phyloP scores from a whole-genome alignment of 495 filamentous ascomycete species.

The Penicillium atrosanguineum region DNA sequence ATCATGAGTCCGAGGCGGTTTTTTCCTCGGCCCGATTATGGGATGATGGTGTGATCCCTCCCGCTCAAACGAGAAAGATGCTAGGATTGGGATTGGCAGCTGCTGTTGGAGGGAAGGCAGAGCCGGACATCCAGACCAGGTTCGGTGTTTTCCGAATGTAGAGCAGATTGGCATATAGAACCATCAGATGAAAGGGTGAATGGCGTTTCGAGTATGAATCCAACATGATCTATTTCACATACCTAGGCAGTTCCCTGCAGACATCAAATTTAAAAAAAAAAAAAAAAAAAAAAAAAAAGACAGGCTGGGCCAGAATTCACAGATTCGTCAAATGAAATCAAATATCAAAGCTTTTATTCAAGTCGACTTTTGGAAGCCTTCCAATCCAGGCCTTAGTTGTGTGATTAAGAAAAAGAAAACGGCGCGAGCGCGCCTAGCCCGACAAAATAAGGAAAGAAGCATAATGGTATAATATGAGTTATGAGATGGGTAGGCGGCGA shows the following conservation, averaged over 20 bases:
- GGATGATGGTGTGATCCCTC: constrained; percentile 95
- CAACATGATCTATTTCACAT: background rate
- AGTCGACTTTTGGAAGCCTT: constrained; percentile 1
- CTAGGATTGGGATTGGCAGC: constrained; percentile 79
- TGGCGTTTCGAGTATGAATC: background rate
- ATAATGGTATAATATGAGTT: constrained; percentile 18
- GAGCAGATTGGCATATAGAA: background rate
- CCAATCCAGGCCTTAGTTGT: constrained; percentile 5
- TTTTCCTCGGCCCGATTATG: constrained; percentile 88
- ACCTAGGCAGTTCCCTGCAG: no score
- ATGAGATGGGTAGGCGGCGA: constrained; percentile 9
- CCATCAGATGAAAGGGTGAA: background rate
- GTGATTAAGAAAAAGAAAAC: constrained; percentile 7
- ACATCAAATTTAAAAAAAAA: no score
- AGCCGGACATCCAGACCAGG: constrained; percentile 60
- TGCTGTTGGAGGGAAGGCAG: constrained; percentile 65
- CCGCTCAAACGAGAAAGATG: constrained; percentile 79
- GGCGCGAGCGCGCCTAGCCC: background rate
- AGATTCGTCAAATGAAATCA: background rate
- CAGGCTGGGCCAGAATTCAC: no score
- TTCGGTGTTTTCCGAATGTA: constrained; percentile 99
- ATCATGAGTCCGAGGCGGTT: constrained; percentile 82
- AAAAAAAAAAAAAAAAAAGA: no score
- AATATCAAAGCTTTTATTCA: constrained; percentile 7
- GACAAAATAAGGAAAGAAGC: constrained; percentile 7